A percentile compares a stretch with the other conserved stretches of the same genome.
Evolutionary conservation across 257 asterid species (phyloP).

Genomic region (Solanum commersonii): DNA sequence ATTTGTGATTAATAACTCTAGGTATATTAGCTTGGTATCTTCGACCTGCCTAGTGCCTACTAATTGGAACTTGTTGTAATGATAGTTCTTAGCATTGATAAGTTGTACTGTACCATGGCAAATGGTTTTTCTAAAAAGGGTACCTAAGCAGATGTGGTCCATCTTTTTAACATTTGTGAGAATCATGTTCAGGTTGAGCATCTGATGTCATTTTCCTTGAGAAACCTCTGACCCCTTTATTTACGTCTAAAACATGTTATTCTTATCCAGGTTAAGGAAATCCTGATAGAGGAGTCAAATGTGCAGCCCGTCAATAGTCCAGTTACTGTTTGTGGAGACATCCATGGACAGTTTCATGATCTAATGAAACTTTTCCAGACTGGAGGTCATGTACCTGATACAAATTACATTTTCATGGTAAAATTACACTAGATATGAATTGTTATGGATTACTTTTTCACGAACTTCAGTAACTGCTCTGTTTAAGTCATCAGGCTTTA

Average conservation of each 20-base stretch:
- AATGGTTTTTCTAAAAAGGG: background rate
- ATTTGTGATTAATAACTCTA: background rate
- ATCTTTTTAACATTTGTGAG: background rate
- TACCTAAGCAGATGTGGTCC: background rate
- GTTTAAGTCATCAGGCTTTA: background rate
- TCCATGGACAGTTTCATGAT: conserved; percentile 97
- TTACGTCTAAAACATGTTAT: background rate
- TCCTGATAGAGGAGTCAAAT: conserved; percentile 96
- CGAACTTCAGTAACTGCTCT: background rate
- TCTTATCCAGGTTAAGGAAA: conserved; percentile 81
- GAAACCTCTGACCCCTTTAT: background rate
- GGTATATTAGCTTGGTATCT: background rate
- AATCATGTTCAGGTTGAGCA: background rate
- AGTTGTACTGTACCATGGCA: background rate
- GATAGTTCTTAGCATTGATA: background rate
- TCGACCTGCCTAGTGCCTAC: background rate
- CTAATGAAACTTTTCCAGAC: conserved; percentile 97
- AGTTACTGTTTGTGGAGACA: conserved; percentile 98
- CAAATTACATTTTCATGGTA: conserved; percentile 97
- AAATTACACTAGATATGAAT: background rate
- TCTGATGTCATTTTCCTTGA: background rate
- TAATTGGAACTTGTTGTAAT: background rate
- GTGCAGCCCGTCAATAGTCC: conserved; percentile 99
- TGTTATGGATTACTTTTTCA: background rate
- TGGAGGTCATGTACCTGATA: conserved; percentile 98